phyloP scores from a whole-genome alignment of 192 early-diverging fungal genomes.

The Backusella circina region DNA sequence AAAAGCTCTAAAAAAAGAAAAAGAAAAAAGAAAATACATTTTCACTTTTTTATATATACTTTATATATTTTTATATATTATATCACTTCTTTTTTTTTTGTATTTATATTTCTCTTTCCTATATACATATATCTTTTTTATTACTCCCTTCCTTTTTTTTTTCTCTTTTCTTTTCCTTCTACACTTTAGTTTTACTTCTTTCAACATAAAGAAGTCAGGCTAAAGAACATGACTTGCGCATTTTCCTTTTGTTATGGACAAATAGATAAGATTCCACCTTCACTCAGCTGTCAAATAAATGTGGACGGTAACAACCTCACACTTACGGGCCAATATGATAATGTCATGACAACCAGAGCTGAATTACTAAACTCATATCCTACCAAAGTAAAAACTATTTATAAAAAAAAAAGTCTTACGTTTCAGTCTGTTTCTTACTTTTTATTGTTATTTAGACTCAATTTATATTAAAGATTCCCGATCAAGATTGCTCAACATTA shows the following conservation, averaged over 20 bases:
- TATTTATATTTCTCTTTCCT: background rate
- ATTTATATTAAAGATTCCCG: slow-evolving; percentile 8
- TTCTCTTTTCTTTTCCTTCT: background rate
- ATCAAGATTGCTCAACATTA: background rate
- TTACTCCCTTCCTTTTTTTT: background rate
- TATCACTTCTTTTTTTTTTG: background rate
- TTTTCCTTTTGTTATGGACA: slow-evolving; percentile 12
- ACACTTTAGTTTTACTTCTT: background rate
- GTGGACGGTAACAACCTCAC: slow-evolving; percentile 26
- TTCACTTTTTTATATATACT: background rate
- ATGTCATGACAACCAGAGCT: slow-evolving; percentile 10
- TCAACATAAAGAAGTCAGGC: background rate
- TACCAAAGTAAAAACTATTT: slow-evolving; percentile 22
- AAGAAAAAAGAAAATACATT: background rate
- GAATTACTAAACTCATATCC: slow-evolving; percentile 25
- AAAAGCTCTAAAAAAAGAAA: background rate
- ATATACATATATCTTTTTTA: background rate
- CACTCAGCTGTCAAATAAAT: slow-evolving; percentile 6
- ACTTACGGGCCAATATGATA: slow-evolving; percentile 14
- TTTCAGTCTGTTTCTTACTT: background rate
- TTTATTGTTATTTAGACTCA: slow-evolving; percentile 13
- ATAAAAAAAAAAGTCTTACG: background rate
- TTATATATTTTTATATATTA: too few species aligned
- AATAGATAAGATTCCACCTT: slow-evolving; percentile 8
- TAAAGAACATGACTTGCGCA: slow-evolving; percentile 8